Conservation (phyloP, 2,329 filamentous ascomycete genomes). For the Paecilomyces dactylethromorphus region DNA sequence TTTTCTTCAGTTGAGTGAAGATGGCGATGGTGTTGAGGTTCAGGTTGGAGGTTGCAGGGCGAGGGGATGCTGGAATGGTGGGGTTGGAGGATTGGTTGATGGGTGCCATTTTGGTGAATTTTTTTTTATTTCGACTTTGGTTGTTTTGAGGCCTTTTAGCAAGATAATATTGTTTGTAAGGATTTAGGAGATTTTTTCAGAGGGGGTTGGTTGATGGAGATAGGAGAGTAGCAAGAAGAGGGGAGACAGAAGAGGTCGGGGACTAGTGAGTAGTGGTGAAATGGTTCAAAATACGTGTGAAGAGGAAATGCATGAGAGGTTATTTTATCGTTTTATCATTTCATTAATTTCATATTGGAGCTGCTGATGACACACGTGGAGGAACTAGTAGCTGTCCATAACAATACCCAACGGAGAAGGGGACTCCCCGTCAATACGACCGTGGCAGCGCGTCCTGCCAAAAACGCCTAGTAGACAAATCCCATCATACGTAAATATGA, state of each 20-base stretch:
- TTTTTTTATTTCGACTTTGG: background rate
- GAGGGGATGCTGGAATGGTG: background rate
- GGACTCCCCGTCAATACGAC: background rate
- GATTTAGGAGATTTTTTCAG: background rate
- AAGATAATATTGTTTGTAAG: background rate
- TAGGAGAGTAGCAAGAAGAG: background rate
- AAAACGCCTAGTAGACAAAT: background rate
- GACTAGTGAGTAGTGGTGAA: background rate
- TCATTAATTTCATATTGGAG: background rate
- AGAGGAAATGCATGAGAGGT: background rate
- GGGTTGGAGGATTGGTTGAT: background rate
- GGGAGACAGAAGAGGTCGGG: background rate
- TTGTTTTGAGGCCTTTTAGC: background rate
- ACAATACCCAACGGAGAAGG: background rate
- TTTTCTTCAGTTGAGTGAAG: constrained; percentile 1
- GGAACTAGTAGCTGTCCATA: background rate
- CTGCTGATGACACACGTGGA: background rate
- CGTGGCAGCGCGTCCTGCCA: background rate
- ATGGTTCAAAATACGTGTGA: background rate
- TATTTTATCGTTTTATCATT: background rate
- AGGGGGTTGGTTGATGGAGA: background rate
- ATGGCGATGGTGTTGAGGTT: background rate
- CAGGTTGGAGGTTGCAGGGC: constrained; percentile 1
- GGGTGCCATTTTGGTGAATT: background rate
- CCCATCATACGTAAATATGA: background rate